Evolutionary conservation across 148 eudicot species (phyloP), one percentile per base, ranked within the genome.

Genomic region (Tetragonia tetragonoides): DNA sequence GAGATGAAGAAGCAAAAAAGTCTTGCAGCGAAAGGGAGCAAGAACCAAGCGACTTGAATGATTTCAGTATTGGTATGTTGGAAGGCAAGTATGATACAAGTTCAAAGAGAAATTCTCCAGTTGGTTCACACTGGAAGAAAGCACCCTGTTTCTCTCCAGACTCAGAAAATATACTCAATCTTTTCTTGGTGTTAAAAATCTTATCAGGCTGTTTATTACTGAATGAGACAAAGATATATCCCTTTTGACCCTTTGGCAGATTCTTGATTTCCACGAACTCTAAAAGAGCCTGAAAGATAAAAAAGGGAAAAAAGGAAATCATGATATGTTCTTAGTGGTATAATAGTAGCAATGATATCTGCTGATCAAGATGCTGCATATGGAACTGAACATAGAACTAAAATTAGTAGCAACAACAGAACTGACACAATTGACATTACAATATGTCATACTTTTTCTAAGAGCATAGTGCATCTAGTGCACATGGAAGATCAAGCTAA

Each of bases 241-340:
- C 90, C 79, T 87, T 89, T 74, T 88, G 88, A 41, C 75, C 84
- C 74, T 85, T 88, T 39, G 93, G 93, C 8, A 90, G 56, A 79
- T 93, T 91, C 86, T 87, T 90, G 73, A 96, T 80, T 38, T 82
- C 87, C 47, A 93, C 89, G 86, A 93, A 86, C 87, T 96, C 97
- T 86, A 96, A 70, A 87, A 89, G 68, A 60, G 89, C 93, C 99
- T 96, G 89, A 21, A 75, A 64, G 80, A 66, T 49, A 44, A n/a
- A 78, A 23, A 38, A 51, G 0, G 10, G 28, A 61, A 23, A 78
- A 20, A 8, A 21, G 10, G n/a, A n/a, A n/a, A n/a, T n/a, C n/a
- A n/a, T n/a, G n/a, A n/a, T n/a, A n/a, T n/a, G n/a, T n/a, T n/a
- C n/a, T n/a, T 68, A 28, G 69, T 17, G 10, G 54, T n/a, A 4